These are phyloP conservation scores for Candida coquimbonensis DNA, from an alignment of 805 yeast species.

Conservation along the genomic window DNA sequence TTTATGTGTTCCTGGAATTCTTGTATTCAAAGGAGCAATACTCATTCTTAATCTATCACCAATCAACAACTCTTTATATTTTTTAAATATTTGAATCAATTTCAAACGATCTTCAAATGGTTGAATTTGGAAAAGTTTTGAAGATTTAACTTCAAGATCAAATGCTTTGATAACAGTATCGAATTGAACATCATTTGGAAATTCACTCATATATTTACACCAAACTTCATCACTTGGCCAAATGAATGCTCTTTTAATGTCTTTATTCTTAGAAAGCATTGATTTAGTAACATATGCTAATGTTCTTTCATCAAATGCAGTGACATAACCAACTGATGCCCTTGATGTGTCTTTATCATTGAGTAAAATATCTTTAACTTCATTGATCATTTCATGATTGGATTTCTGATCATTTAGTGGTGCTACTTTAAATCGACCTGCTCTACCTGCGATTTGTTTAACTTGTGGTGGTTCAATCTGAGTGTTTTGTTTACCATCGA, in stretches of 20 bases:
- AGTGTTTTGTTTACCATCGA: slow-evolving; percentile 49
- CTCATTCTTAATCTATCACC: slow-evolving; percentile 51
- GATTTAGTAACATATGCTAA: slow-evolving; percentile 38
- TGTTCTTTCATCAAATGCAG: slow-evolving; percentile 42
- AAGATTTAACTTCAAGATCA: slow-evolving; percentile 30
- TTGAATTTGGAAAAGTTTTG: slow-evolving; percentile 29
- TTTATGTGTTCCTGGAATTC: slow-evolving; percentile 35
- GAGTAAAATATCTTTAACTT: neutral
- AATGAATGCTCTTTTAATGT: slow-evolving; percentile 54
- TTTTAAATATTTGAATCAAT: slow-evolving; percentile 36
- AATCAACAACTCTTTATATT: slow-evolving; percentile 36
- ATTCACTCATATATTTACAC: slow-evolving; percentile 55
- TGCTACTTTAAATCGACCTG: slow-evolving; percentile 66
- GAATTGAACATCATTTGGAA: slow-evolving; percentile 43
- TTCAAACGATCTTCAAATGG: slow-evolving; percentile 29
- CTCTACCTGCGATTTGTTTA: slow-evolving; percentile 94
- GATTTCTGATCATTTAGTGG: slow-evolving; percentile 9
- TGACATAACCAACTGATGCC: slow-evolving; percentile 40
- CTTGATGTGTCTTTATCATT: slow-evolving; percentile 1
- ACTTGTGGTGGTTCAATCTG: slow-evolving; percentile 56
- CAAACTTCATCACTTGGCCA: slow-evolving; percentile 79
- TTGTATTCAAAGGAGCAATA: slow-evolving; percentile 54
- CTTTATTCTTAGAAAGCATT: slow-evolving; percentile 44
- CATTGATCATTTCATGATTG: neutral
- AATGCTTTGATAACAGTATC: slow-evolving; percentile 40